phyloP scores from a whole-genome alignment of 1,284 basidiomycete genomes.

The Ceratobasidium sp. region DNA sequence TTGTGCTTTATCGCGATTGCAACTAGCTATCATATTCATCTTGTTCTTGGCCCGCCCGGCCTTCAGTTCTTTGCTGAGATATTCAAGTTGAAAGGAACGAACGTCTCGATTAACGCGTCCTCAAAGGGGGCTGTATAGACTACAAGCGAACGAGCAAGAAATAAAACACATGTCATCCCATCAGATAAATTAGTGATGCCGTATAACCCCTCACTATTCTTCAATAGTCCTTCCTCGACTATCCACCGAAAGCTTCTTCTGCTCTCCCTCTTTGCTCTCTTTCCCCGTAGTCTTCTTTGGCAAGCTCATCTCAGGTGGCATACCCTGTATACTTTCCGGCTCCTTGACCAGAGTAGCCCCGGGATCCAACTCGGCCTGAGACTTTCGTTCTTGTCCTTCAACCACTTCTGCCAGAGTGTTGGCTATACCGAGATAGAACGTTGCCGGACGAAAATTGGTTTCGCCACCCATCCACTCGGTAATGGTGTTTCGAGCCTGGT shows the following conservation, averaged over 20 bases:
- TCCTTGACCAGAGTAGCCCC: slow-evolving; percentile 31
- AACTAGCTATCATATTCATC: too few species aligned
- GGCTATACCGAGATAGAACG: slow-evolving; percentile 84
- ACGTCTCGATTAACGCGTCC: background rate
- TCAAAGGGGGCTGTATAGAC: background rate
- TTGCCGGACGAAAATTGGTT: slow-evolving; percentile 86
- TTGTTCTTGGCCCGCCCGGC: too few species aligned
- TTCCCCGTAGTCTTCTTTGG: background rate
- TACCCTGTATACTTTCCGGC: slow-evolving; percentile 36
- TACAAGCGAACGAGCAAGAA: background rate
- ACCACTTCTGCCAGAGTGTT: slow-evolving; percentile 53
- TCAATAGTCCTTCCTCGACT: slow-evolving; percentile 26
- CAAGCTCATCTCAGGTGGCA: slow-evolving; percentile 31
- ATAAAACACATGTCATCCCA: background rate
- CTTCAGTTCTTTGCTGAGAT: too few species aligned
- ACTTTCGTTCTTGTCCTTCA: slow-evolving; percentile 40
- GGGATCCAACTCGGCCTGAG: slow-evolving; percentile 1
- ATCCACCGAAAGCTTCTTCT: slow-evolving; percentile 19
- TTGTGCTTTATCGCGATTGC: too few species aligned
- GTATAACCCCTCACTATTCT: background rate
- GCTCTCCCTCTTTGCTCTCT: background rate
- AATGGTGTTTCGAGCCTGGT: slow-evolving; percentile 83
- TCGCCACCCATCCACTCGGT: slow-evolving; percentile 86
- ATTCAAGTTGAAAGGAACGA: too few species aligned
- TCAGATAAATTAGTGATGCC: background rate